These are phyloP conservation scores for Globisporangium splendens DNA, from an alignment of 352 stramenopile genomes.

Conservation along the genomic window DNA sequence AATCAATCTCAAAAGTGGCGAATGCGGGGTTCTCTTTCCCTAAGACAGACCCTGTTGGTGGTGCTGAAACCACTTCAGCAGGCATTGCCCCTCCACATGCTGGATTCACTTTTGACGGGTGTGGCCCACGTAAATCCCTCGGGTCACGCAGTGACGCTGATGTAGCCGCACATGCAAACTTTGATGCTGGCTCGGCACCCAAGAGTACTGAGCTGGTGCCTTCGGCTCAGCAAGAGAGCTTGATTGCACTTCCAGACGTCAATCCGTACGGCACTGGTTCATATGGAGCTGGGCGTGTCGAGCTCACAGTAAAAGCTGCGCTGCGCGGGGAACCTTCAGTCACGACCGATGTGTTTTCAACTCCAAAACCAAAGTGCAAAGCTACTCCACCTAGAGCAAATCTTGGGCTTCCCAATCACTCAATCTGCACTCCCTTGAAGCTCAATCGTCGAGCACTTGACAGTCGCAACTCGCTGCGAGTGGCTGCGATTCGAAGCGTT, in stretches of 20 bases:
- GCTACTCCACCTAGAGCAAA: not conserved
- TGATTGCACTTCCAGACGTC: slow-evolving; percentile 48
- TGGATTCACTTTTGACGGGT: not conserved
- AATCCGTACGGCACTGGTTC: slow-evolving; percentile 58
- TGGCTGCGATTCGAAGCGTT: not conserved
- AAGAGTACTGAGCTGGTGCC: not conserved
- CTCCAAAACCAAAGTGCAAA: not conserved
- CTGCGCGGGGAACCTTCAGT: slow-evolving; percentile 17
- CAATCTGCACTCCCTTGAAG: slow-evolving; percentile 7
- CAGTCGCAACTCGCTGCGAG: not conserved
- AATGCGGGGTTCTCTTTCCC: not conserved
- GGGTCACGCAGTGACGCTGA: not conserved
- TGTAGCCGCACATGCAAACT: not conserved
- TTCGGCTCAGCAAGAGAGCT: slow-evolving; percentile 12
- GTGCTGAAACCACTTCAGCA: too few relatives aligned
- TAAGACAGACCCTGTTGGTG: not conserved
- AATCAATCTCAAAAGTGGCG: not conserved
- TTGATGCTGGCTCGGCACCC: slow-evolving; percentile 1
- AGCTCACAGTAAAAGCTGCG: slow-evolving; percentile 48
- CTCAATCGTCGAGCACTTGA: not conserved
- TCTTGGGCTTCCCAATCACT: slow-evolving; percentile 10
- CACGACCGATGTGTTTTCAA: slow-evolving; percentile 13
- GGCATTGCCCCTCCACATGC: not conserved
- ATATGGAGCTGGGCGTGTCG: slow-evolving; percentile 42
- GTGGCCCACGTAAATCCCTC: not conserved